phyloP scores from a whole-genome alignment of 2,329 filamentous ascomycete species.

The Phyllosticta citriasiana region DNA sequence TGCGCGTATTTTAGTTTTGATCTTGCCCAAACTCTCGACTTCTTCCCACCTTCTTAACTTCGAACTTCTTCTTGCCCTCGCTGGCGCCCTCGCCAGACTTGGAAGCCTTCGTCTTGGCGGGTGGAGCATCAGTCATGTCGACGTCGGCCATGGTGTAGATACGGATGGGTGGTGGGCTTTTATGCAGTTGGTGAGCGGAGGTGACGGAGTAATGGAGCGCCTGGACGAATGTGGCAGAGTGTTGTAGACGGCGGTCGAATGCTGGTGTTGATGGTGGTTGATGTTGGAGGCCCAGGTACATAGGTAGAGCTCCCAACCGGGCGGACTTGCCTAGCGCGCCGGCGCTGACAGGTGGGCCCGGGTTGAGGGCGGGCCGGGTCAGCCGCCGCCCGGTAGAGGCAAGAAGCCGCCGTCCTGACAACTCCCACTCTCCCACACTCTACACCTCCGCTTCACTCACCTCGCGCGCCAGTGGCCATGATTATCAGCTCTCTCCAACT shows the following conservation, averaged over 20 bases:
- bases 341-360: not conserved
- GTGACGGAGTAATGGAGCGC: not conserved
- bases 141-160: constrained; percentile 70
- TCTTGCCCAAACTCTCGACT: too few species aligned
- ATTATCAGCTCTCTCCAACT: constrained; percentile 1
- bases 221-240: not conserved
- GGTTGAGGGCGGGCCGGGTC: not conserved
- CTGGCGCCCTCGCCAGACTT: constrained; percentile 33
- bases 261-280: not conserved
- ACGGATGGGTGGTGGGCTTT: not conserved
- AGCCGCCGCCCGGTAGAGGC: not conserved
- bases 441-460: constrained; percentile 1
- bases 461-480: not conserved
- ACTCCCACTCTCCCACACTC: not conserved
- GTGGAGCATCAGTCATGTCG: constrained; percentile 81
- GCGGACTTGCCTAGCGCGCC: not conserved
- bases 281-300: not conserved
- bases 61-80: constrained; percentile 78
- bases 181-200: not conserved
- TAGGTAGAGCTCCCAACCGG: not conserved
- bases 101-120: constrained; percentile 41
- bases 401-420: constrained; percentile 2
- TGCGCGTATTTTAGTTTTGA: constrained; percentile 27
- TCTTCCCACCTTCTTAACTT: constrained; percentile 83
- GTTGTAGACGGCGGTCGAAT: not conserved